Evolutionary conservation across 2,329 filamentous ascomycete species (phyloP).

Genomic region (Pseudogymnoascus pannorum): DNA sequence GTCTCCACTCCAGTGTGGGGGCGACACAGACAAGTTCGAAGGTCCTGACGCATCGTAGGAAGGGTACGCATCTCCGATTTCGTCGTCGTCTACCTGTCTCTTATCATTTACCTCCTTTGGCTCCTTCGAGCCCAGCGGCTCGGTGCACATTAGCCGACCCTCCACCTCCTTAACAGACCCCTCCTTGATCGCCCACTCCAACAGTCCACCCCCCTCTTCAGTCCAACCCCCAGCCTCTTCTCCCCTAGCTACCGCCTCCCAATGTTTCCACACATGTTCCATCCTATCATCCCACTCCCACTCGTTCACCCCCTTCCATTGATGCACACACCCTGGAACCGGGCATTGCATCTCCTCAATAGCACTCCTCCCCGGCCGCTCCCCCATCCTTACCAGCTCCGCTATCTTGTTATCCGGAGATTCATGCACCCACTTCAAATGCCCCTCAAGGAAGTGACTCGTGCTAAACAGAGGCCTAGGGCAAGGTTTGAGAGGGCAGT

Average conservation of each 20-base stretch:
- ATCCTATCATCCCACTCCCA: constrained; percentile 67
- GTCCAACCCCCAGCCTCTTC: neutral
- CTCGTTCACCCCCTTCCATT: neutral
- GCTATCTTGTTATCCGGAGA: constrained; percentile 30
- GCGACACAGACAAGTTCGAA: neutral
- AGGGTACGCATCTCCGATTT: too few species aligned
- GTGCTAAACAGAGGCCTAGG: constrained; percentile 61
- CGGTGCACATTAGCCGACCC: neutral
- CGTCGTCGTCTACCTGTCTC: too few species aligned
- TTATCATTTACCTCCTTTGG: neutral
- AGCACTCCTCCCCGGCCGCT: neutral
- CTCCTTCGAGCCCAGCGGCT: neutral
- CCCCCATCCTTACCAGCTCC: neutral
- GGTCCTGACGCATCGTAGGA: neutral
- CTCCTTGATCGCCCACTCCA: neutral
- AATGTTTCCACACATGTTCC: constrained; percentile 79
- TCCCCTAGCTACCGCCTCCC: constrained; percentile 44
- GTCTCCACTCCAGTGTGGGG: neutral
- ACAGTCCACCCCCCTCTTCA: neutral
- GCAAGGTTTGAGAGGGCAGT: constrained; percentile 46
- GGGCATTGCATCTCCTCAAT: neutral
- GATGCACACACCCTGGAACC: neutral
- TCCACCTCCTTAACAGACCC: neutral
- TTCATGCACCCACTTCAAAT: constrained; percentile 78
- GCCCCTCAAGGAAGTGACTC: constrained; percentile 86